These are phyloP conservation scores for Oryza brachyantha DNA, from an alignment of 176 grass and related monocot species.

Conservation along the genomic window DNA sequence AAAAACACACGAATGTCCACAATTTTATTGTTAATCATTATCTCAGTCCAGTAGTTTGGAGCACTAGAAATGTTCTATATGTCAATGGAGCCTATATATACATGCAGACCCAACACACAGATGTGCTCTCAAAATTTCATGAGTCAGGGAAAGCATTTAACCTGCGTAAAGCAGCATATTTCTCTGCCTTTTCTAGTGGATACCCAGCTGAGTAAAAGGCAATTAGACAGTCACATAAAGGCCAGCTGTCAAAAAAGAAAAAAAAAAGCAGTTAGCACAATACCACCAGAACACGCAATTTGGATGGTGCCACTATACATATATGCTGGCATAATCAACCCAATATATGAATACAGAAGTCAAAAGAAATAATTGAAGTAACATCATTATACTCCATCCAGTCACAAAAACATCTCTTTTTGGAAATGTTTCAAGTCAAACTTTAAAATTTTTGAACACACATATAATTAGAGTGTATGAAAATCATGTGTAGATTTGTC, in stretches of 20 bases:
- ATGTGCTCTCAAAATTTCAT: slow-evolving; percentile 1
- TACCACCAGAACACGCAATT: neutral
- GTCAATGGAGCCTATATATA: neutral
- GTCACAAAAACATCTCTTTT: neutral
- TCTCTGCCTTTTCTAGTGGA: slow-evolving; percentile 85
- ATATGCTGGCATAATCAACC: neutral
- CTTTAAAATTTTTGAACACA: neutral
- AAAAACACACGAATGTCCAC: slow-evolving; percentile 12
- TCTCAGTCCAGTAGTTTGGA: neutral
- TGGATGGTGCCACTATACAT: neutral
- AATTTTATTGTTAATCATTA: neutral
- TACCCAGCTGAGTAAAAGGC: slow-evolving; percentile 92
- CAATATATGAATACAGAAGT: neutral
- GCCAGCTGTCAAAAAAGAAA: slow-evolving; percentile 68
- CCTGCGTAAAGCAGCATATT: slow-evolving; percentile 76
- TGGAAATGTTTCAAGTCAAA: neutral
- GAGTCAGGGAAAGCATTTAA: slow-evolving; percentile 32
- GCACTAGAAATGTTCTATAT: slow-evolving; percentile 4
- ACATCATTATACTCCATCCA: neutral
- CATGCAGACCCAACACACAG: neutral
- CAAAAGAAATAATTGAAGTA: neutral
- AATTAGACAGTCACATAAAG: slow-evolving; percentile 87
- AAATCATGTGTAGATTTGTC: neutral
- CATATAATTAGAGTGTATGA: neutral
- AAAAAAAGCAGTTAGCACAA: slow-evolving; percentile 15